phyloP scores from a whole-genome alignment of 176 grass and related monocot genomes.

The Avena insularis region DNA sequence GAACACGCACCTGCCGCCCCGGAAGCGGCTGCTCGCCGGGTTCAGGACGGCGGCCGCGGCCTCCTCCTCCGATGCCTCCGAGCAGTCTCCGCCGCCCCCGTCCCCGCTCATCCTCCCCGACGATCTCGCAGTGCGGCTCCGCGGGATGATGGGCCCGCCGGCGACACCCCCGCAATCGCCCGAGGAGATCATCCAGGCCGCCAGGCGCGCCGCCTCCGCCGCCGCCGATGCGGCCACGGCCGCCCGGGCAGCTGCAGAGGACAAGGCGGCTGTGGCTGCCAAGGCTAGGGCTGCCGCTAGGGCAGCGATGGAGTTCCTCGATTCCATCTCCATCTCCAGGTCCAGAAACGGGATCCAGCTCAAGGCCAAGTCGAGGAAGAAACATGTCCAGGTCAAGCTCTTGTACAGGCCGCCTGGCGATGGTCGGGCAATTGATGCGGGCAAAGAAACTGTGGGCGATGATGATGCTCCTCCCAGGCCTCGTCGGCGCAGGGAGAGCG shows the following conservation, averaged over 20 bases:
- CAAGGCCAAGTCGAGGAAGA: constrained; percentile 73
- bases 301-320: constrained; percentile 76
- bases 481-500: constrained; percentile 40
- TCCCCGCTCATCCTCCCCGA: constrained; percentile 56
- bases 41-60: constrained; percentile 59
- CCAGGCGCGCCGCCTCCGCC: constrained; percentile 56
- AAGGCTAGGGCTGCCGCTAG: constrained; percentile 79
- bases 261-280: constrained; percentile 75
- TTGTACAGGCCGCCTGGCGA: constrained; percentile 62
- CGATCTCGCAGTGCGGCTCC: constrained; percentile 62
- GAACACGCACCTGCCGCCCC: constrained; percentile 87
- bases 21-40: constrained; percentile 94
- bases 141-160: constrained; percentile 63
- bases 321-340: constrained; percentile 61
- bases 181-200: constrained; percentile 61
- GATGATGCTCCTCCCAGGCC: constrained; percentile 38
- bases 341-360: constrained; percentile 55
- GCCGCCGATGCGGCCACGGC: constrained; percentile 61
- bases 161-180: constrained; percentile 51
- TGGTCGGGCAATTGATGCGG: background rate
- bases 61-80: constrained; percentile 42
- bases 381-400: constrained; percentile 70
- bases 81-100: constrained; percentile 16
- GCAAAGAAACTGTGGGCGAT: constrained; percentile 14
- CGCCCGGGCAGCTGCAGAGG: constrained; percentile 56